These are phyloP conservation scores for Candida maesae DNA, from an alignment of 805 yeast genomes.

Conservation along the genomic window DNA sequence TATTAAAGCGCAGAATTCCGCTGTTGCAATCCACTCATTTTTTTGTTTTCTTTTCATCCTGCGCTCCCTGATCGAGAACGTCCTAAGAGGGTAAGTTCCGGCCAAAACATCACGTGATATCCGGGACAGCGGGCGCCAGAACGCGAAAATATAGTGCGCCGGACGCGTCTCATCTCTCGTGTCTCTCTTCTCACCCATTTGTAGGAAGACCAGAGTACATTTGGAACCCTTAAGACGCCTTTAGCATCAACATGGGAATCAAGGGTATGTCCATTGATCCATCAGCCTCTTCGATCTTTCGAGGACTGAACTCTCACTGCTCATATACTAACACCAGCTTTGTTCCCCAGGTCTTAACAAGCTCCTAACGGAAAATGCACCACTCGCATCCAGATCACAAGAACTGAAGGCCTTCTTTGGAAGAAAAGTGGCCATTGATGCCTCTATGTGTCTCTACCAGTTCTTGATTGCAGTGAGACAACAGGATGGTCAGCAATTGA, in stretches of 20 bases:
- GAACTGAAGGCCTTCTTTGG: conserved; percentile 89
- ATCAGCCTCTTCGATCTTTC: not conserved
- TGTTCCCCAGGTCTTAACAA: conserved; percentile 76
- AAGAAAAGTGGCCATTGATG: conserved; percentile 93
- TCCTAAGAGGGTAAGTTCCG: no score
- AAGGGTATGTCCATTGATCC: conserved; percentile 34
- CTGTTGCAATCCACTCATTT: not conserved
- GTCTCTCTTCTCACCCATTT: no score
- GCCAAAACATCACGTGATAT: no score
- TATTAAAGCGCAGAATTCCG: not conserved
- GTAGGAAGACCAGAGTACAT: no score
- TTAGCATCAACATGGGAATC: conserved; percentile 48
- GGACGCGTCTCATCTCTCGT: no score
- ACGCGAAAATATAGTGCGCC: no score
- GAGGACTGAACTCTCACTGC: not conserved
- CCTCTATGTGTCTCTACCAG: conserved; percentile 96
- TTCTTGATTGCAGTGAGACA: conserved; percentile 95
- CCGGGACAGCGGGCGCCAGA: no score
- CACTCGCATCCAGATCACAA: conserved; percentile 67
- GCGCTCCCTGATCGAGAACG: no score
- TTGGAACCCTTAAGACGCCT: no score
- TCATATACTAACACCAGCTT: no score
- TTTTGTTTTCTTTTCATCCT: no score
- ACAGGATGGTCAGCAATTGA: conserved; percentile 91
- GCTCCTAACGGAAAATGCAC: conserved; percentile 85